These are phyloP conservation scores for Boeremia lycopersici DNA, from an alignment of 2,329 filamentous ascomycete genomes.

Conservation along the genomic window DNA sequence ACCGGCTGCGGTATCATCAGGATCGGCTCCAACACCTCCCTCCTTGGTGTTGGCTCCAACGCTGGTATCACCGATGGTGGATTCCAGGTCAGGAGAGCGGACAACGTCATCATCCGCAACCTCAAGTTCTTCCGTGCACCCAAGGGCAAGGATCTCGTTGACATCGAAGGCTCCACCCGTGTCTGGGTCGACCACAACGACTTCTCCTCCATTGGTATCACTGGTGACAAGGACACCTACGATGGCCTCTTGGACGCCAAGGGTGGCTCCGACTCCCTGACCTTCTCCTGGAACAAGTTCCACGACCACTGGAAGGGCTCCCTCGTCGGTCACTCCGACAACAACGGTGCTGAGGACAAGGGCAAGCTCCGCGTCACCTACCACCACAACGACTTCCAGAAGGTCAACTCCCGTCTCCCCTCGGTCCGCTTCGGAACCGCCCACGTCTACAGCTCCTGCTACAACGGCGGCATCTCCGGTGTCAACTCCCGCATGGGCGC, in stretches of 20 bases:
- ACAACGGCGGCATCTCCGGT: slow-evolving; percentile 44
- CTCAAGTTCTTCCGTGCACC: slow-evolving; percentile 64
- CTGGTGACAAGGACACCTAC: slow-evolving; percentile 40
- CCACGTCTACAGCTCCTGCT: slow-evolving; percentile 64
- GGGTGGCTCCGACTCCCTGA: slow-evolving; percentile 67
- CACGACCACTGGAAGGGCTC: slow-evolving; percentile 69
- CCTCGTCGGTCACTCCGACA: slow-evolving; percentile 65
- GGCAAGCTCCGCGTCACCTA: slow-evolving; percentile 69
- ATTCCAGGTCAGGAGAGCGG: slow-evolving; percentile 58
- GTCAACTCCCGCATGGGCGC: slow-evolving; percentile 53
- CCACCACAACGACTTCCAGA: slow-evolving; percentile 69
- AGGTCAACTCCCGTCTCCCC: slow-evolving; percentile 68
- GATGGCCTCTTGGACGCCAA: slow-evolving; percentile 62
- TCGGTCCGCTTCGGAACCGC: slow-evolving; percentile 69
- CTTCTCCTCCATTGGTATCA: slow-evolving; percentile 59
- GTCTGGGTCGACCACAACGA: slow-evolving; percentile 70
- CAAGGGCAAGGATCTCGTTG: slow-evolving; percentile 64
- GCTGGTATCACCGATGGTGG: slow-evolving; percentile 54
- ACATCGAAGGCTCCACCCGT: slow-evolving; percentile 62
- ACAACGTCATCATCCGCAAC: slow-evolving; percentile 69
- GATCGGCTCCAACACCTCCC: slow-evolving; percentile 33
- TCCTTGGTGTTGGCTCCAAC: slow-evolving; percentile 51
- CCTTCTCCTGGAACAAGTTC: slow-evolving; percentile 58
- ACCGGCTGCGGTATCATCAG: slow-evolving; percentile 41
- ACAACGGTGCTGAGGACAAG: slow-evolving; percentile 58